A percentile compares a stretch with the other conserved stretches of the same genome.
Evolutionary conservation across 495 filamentous ascomycete species (phyloP).

Genomic region (Jackrogersella multiformis): DNA sequence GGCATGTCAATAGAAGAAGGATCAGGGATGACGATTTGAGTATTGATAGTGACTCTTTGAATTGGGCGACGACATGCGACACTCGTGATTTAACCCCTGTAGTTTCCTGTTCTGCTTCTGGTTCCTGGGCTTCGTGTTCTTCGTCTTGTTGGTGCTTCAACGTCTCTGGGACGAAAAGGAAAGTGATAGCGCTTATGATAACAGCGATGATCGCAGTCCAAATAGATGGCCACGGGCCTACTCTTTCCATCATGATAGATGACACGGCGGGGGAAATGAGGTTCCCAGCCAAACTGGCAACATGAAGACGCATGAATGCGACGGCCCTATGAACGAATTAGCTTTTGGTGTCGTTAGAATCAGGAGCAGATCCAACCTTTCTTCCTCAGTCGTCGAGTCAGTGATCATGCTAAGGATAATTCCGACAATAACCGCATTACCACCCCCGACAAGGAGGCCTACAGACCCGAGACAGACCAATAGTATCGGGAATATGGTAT

Average conservation of each 20-base stretch:
- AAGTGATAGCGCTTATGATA: conserved; percentile 35
- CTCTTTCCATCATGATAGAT: conserved; percentile 62
- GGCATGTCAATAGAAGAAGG: conserved; percentile 38
- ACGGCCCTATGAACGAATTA: conserved; percentile 59
- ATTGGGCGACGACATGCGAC: conserved; percentile 26
- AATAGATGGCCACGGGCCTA: conserved; percentile 64
- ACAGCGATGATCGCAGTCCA: conserved; percentile 50
- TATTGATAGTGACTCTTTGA: conserved; percentile 40
- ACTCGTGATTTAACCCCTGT: conserved; percentile 9
- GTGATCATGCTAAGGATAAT: conserved; percentile 66
- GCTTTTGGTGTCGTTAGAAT: conserved; percentile 43
- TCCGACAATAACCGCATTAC: conserved; percentile 58
- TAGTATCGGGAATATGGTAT: conserved; percentile 57
- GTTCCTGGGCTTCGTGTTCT: conserved; percentile 1
- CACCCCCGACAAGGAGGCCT: conserved; percentile 63
- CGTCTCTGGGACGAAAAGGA: conserved; percentile 60
- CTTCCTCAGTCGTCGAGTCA: conserved; percentile 64
- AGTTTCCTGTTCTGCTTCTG: conserved; percentile 2
- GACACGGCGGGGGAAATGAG: conserved; percentile 60
- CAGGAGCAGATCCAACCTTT: conserved; percentile 51
- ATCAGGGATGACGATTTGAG: conserved; percentile 41
- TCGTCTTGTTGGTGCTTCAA: conserved; percentile 31
- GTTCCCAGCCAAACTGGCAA: conserved; percentile 50
- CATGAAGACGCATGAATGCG: conserved; percentile 49
- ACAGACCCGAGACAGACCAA: conserved; percentile 63